These are phyloP conservation scores for Paraphaeosphaeria sporulosa DNA, from an alignment of 2,329 filamentous ascomycete genomes.

Conservation along the genomic window DNA sequence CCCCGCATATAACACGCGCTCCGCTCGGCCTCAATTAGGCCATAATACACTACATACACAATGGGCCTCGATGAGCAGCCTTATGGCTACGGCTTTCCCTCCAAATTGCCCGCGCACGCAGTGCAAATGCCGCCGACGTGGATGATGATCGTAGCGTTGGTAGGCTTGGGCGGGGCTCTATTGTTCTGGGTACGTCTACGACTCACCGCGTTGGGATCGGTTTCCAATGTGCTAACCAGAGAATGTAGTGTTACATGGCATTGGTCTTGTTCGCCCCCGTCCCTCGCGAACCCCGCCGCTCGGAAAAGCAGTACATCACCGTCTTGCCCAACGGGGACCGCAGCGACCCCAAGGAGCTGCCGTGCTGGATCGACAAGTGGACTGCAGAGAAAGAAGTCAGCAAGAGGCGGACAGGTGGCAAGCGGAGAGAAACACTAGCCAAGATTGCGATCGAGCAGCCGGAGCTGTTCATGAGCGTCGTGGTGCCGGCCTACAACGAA, in stretches of 20 bases:
- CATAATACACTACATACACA: conserved; percentile 23
- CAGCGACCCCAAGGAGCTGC: conserved; percentile 65
- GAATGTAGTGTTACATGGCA: conserved; percentile 66
- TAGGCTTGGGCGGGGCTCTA: conserved; percentile 34
- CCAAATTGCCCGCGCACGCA: conserved; percentile 8
- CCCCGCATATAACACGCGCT: conserved; percentile 27
- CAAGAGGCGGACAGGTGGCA: conserved; percentile 47
- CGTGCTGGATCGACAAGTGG: conserved; percentile 89
- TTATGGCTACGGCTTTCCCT: conserved; percentile 15
- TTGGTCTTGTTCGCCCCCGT: conserved; percentile 81
- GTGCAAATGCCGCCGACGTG: conserved; percentile 44
- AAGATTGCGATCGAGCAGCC: conserved; percentile 72
- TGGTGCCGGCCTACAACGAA: conserved; percentile 96
- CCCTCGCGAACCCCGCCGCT: conserved; percentile 74
- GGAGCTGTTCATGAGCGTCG: conserved; percentile 86
- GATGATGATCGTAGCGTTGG: conserved; percentile 35
- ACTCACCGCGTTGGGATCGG: background rate
- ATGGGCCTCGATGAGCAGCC: conserved; percentile 40
- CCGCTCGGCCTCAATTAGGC: conserved; percentile 20
- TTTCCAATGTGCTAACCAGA: conserved; percentile 9
- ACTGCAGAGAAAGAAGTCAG: conserved; percentile 62
- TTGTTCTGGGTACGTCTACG: conserved; percentile 38
- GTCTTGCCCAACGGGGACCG: conserved; percentile 70
- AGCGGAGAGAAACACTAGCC: conserved; percentile 46
- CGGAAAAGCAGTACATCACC: conserved; percentile 87